Evolutionary conservation across 1,284 basidiomycete genomes (phyloP).

Genomic region (Austroboletus novae-zelandiae): DNA sequence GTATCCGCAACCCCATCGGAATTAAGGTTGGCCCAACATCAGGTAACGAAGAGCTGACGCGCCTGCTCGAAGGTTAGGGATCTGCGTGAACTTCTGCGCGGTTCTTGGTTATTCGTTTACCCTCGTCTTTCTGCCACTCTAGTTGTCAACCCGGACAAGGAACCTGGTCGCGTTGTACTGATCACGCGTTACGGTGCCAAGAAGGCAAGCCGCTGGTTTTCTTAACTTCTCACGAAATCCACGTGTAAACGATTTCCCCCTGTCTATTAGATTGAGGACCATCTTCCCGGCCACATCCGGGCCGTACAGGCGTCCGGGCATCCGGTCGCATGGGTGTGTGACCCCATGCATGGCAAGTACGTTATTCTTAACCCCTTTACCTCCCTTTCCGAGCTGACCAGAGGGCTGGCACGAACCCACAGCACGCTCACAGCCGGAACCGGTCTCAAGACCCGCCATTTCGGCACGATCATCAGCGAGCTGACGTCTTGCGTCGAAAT

Average conservation of each 20-base stretch:
- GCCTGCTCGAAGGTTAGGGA: constrained; percentile 73
- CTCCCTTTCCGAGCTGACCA: neutral
- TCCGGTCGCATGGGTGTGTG: constrained; percentile 91
- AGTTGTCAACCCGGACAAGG: constrained; percentile 87
- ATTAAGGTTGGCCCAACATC: constrained; percentile 95
- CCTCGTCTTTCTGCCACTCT: neutral
- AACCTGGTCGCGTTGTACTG: constrained; percentile 82
- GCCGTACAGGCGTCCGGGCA: constrained; percentile 81
- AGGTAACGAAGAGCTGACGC: constrained; percentile 77
- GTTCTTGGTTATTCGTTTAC: neutral
- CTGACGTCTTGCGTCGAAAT: constrained; percentile 81
- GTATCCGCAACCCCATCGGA: constrained; percentile 94
- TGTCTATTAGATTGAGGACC: constrained; percentile 60
- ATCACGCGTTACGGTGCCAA: constrained; percentile 92
- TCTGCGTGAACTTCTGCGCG: neutral
- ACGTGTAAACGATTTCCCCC: neutral
- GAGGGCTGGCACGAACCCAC: neutral
- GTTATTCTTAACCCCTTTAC: constrained; percentile 27
- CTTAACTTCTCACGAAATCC: neutral
- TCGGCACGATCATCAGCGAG: constrained; percentile 89
- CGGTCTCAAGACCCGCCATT: constrained; percentile 87
- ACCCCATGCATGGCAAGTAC: constrained; percentile 97
- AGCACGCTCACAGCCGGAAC: constrained; percentile 79
- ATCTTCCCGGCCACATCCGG: constrained; percentile 81
- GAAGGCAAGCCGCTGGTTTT: constrained; percentile 51